Evolutionary conservation across 495 filamentous ascomycete species (phyloP), one percentile per base, ranked within the genome.

Genomic region (Penicillium argentinense): DNA sequence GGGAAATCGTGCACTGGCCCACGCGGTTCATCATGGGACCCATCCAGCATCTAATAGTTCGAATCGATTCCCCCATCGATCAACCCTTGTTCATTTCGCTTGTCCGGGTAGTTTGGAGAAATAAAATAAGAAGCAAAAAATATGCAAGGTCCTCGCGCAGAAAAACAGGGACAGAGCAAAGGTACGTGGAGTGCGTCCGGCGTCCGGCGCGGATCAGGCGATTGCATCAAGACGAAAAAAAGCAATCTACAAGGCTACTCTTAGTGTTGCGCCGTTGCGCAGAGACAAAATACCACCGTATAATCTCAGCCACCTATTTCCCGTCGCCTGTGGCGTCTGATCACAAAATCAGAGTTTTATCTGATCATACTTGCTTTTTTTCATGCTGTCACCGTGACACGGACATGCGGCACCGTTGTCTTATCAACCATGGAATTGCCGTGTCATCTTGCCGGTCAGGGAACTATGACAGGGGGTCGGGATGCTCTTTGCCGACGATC

Each of bases 1-100:
- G 56, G 59, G 59, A 54, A 62, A 56, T 54, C 49, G 52, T 48
- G 56, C 59, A 56, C 49, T 59, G 59, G 59, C 59, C 52, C 45
- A 45, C n/a, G n/a, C 33, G 16, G 37, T 53, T 42, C 52, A 28
- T 37, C 39, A 30, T 28, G 23, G 24, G 47, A 37, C 53, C 56
- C 51, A 53, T 54, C 9, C 11, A 14, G 45, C 43, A 18, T n/a
- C 39, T 49, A 53, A 45, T 56, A 59, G 49, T 42, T 45, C 48
- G 12, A 23, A 46, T 48, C 41, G 28, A 26, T 45, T n/a, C 32
- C 33, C 17, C 33, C 33, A 36, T 36, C 33, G 33, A 36, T 36
- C 33, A 19, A 32, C 39, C 33, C 24, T 41, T 52, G 26, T 43
- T 58, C 55, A 47, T 58, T 51, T 59, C 48, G 32, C 39, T 26